Conservation (phyloP, 2,329 filamentous ascomycete genomes). For the Dactylonectria macrodidyma region DNA sequence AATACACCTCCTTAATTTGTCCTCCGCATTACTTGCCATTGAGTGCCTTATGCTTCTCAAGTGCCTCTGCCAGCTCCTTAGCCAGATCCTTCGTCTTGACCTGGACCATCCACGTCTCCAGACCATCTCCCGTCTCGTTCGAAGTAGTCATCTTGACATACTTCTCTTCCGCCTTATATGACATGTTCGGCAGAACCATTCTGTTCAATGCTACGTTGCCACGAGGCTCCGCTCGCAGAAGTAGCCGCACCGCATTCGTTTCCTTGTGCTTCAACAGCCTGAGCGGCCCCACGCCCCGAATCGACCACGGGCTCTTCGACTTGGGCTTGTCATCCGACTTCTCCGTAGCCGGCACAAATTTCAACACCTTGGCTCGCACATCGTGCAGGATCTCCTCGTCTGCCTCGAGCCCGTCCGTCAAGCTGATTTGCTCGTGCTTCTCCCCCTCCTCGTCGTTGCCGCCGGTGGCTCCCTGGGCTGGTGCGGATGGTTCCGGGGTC, state of each 20-base stretch:
- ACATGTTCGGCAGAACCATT: constrained; percentile 70
- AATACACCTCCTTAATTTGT: constrained; percentile 38
- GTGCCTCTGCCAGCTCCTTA: constrained; percentile 63
- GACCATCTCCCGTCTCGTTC: constrained; percentile 69
- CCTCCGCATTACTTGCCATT: constrained; percentile 64
- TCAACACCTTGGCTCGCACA: constrained; percentile 78
- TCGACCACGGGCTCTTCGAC: constrained; percentile 74
- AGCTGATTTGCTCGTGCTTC: constrained; percentile 78
- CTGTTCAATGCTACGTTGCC: constrained; percentile 84
- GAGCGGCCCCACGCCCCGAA: constrained; percentile 79
- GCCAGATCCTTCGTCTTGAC: constrained; percentile 76
- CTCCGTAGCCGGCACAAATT: constrained; percentile 67
- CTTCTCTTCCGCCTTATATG: constrained; percentile 74
- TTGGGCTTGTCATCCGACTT: constrained; percentile 63
- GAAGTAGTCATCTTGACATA: constrained; percentile 72
- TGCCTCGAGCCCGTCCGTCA: constrained; percentile 78
- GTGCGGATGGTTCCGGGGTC: constrained; percentile 70
- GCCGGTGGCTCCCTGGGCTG: constrained; percentile 59
- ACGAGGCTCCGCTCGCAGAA: constrained; percentile 82
- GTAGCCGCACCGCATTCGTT: constrained; percentile 75
- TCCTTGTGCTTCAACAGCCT: constrained; percentile 82
- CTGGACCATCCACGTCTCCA: constrained; percentile 81
- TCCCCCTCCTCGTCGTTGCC: constrained; percentile 68
- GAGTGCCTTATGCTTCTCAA: constrained; percentile 69
- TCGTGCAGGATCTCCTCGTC: constrained; percentile 81